Conservation (phyloP, 345 rosid genomes). For the Camelina sativa region DNA sequence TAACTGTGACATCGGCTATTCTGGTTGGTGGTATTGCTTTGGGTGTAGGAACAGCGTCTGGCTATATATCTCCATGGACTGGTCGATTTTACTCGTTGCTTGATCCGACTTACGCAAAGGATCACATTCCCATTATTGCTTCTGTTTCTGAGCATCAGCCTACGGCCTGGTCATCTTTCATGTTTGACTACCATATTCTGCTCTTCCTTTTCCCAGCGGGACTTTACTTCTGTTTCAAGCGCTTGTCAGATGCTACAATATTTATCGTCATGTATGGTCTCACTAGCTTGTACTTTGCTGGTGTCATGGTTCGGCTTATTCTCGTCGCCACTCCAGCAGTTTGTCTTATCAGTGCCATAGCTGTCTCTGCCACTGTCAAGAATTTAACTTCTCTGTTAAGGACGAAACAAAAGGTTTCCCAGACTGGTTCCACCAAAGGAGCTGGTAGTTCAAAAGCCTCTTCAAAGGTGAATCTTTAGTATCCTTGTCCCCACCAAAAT, state of each 20-base stretch:
- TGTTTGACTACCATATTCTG: slow-evolving; percentile 96
- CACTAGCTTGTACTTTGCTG: slow-evolving; percentile 99
- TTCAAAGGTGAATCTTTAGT: slow-evolving; percentile 69
- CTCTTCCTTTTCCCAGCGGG: slow-evolving; percentile 99
- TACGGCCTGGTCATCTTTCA: slow-evolving; percentile 99
- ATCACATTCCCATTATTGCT: slow-evolving; percentile 97
- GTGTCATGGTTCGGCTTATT: slow-evolving; percentile 98
- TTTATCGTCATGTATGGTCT: slow-evolving; percentile 99
- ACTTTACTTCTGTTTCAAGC: slow-evolving; percentile 97
- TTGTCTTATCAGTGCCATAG: slow-evolving; percentile 95
- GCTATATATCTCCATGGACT: slow-evolving; percentile 99
- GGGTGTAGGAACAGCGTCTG: slow-evolving; percentile 92
- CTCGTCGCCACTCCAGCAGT: slow-evolving; percentile 98
- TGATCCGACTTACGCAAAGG: slow-evolving; percentile 98
- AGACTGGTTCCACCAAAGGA: slow-evolving; percentile 70
- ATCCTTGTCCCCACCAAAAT: not conserved
- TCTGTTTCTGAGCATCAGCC: slow-evolving; percentile 99
- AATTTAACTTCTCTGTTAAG: slow-evolving; percentile 75
- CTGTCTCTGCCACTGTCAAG: slow-evolving; percentile 93
- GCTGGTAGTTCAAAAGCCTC: slow-evolving; percentile 70
- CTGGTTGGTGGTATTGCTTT: slow-evolving; percentile 75
- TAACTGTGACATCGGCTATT: slow-evolving; percentile 76
- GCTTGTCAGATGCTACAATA: slow-evolving; percentile 91
- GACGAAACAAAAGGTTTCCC: slow-evolving; percentile 69
- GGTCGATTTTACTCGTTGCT: slow-evolving; percentile 95